phyloP scores from a whole-genome alignment of 441 rosid species.

The Adansonia madagascariensis region DNA sequence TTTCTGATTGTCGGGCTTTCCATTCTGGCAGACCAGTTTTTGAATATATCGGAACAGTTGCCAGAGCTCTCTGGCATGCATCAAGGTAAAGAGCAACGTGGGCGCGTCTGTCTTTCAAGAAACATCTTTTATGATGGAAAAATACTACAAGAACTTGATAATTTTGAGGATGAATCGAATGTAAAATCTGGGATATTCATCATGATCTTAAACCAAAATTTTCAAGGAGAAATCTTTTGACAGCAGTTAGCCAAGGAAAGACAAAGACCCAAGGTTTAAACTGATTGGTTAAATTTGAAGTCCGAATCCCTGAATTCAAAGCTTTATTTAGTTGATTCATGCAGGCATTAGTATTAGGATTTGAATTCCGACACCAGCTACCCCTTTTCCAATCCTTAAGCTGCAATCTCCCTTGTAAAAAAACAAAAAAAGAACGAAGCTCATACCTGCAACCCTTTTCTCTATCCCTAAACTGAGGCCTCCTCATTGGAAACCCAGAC shows the following conservation, averaged over 20 bases:
- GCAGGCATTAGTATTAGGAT: too few relatives aligned
- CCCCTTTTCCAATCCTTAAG: too few relatives aligned
- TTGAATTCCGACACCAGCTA: too few relatives aligned
- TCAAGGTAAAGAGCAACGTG: constrained; percentile 25
- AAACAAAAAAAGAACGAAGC: too few relatives aligned
- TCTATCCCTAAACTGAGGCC: too few relatives aligned
- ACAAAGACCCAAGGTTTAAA: neutral
- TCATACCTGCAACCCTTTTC: too few relatives aligned
- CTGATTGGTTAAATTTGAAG: too few relatives aligned
- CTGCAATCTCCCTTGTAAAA: too few relatives aligned
- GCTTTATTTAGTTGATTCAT: too few relatives aligned
- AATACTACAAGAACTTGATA: neutral
- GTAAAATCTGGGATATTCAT: neutral
- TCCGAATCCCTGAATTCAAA: too few relatives aligned
- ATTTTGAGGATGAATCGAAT: neutral
- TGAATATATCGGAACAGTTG: constrained; percentile 36
- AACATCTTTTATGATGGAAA: neutral
- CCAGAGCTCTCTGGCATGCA: constrained; percentile 26
- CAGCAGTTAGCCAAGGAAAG: neutral
- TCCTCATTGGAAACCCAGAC: too few relatives aligned
- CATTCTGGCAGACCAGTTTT: constrained; percentile 36
- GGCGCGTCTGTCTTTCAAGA: neutral
- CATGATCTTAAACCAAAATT: neutral
- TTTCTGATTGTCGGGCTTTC: constrained; percentile 37
- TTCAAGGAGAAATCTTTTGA: neutral